A percentile compares a stretch with the other conserved stretches of the same genome.
Evolutionary conservation across 768 basidiomycete species (phyloP).

Genomic region (Boletus rubroflammeus): DNA sequence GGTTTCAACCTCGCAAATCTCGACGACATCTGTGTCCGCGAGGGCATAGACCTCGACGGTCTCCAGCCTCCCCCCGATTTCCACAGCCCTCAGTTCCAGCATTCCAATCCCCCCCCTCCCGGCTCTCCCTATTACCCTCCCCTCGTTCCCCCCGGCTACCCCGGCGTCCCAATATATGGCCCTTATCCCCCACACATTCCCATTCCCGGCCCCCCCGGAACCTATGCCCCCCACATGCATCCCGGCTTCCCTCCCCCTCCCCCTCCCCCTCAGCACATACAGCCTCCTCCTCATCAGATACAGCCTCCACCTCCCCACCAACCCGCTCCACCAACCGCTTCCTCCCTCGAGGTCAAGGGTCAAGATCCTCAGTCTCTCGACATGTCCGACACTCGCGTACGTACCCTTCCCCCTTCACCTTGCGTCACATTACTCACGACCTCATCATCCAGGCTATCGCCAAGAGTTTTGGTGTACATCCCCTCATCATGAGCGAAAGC

Average conservation of each 20-base stretch:
- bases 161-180: conserved; percentile 39
- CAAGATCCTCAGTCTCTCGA: conserved; percentile 79
- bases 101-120: conserved; percentile 23
- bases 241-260: conserved; percentile 58
- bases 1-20: conserved; percentile 64
- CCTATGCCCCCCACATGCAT: conserved; percentile 56
- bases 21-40: conserved; percentile 60
- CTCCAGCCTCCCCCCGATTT: conserved; percentile 28
- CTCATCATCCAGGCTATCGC: conserved; percentile 52
- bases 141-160: conserved; percentile 44
- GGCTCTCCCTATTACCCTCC: conserved; percentile 32
- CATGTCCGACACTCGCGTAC: conserved; percentile 65
- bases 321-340: background rate
- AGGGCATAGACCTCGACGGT: conserved; percentile 55
- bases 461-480: conserved; percentile 74
- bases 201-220: conserved; percentile 39
- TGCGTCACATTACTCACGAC: conserved; percentile 2
- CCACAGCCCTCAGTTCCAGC: conserved; percentile 35
- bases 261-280: conserved; percentile 38
- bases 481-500: conserved; percentile 63
- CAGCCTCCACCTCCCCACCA: conserved; percentile 27
- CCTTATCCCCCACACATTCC: conserved; percentile 42
- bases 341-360: conserved; percentile 52
- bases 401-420: background rate
- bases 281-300: conserved; percentile 37